Percentiles rank a stretch among this genome's conserved stretches.
Evolutionary conservation across 345 rosid species (phyloP).

Genomic region (Hibiscus mutabilis): DNA sequence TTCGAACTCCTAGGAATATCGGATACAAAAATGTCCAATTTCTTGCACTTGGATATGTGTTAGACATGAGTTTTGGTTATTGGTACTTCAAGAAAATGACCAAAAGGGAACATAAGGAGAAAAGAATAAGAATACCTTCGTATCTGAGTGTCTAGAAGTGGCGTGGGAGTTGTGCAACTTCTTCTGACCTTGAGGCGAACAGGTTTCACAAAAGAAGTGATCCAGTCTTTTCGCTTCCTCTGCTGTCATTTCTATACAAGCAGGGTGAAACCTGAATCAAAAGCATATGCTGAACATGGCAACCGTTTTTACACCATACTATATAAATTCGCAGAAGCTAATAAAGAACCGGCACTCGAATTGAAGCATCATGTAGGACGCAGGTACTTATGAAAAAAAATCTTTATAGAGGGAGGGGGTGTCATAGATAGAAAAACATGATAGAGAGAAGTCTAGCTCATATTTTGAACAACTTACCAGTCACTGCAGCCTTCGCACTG

Average conservation of each 20-base stretch:
- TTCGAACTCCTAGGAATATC: too few species aligned
- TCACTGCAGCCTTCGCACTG: conserved; percentile 94
- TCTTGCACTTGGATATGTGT: too few species aligned
- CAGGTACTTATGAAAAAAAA: not conserved
- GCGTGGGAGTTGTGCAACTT: conserved; percentile 51
- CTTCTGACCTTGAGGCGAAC: conserved; percentile 58
- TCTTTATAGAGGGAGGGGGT: too few species aligned
- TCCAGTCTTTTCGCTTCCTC: conserved; percentile 80
- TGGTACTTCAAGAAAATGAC: too few species aligned
- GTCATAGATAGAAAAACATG: too few species aligned
- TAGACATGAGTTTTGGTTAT: not conserved
- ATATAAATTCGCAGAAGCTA: not conserved
- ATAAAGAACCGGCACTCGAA: not conserved
- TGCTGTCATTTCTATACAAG: conserved; percentile 77
- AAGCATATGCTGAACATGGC: conserved; percentile 30
- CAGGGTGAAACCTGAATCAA: conserved; percentile 96
- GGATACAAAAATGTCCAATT: too few species aligned
- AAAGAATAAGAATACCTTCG: conserved; percentile 46
- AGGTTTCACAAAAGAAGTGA: conserved; percentile 76
- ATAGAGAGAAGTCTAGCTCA: not conserved
- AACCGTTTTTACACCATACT: conserved; percentile 10
- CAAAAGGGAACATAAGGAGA: not conserved
- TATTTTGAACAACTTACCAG: conserved; percentile 44
- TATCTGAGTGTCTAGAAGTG: conserved; percentile 38
- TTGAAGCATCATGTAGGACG: not conserved